Evolutionary conservation across 371 early-diverging fungal species (phyloP).

Genomic region (Haplosporangium sp.): DNA sequence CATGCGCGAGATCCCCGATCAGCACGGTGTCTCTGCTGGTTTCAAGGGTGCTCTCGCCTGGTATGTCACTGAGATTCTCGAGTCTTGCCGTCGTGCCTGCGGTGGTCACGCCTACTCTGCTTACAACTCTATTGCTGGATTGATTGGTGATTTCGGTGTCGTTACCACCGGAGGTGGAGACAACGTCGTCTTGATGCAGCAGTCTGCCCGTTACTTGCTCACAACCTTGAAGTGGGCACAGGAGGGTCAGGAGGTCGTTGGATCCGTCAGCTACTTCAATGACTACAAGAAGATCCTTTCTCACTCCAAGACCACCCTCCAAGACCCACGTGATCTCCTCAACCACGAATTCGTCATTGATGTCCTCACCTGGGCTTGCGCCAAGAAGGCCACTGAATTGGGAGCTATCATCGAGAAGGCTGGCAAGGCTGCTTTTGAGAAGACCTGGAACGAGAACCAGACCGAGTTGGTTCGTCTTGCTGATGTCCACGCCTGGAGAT

Average conservation of each 20-base stretch:
- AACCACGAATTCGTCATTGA: conserved; percentile 51
- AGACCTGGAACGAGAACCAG: conserved; percentile 60
- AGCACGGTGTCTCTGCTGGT: conserved; percentile 71
- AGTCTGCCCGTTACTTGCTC: conserved; percentile 65
- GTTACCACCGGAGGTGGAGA: conserved; percentile 81
- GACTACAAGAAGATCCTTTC: conserved; percentile 45
- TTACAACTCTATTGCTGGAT: conserved; percentile 74
- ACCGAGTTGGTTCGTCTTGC: conserved; percentile 57
- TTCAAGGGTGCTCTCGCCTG: conserved; percentile 69
- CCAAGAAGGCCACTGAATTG: conserved; percentile 11
- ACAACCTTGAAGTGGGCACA: conserved; percentile 46
- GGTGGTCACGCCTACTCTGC: conserved; percentile 76
- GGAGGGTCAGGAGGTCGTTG: conserved; percentile 46
- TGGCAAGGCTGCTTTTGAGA: conserved; percentile 32
- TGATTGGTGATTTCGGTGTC: conserved; percentile 76
- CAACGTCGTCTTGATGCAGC: conserved; percentile 75
- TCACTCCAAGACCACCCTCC: conserved; percentile 33
- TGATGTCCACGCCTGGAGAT: conserved; percentile 55
- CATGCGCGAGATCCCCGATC: conserved; percentile 68
- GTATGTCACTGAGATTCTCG: conserved; percentile 71
- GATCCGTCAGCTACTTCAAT: conserved; percentile 59
- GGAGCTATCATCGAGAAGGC: conserved; percentile 18
- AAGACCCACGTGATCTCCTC: conserved; percentile 56
- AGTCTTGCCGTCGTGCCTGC: conserved; percentile 68
- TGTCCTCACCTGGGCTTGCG: conserved; percentile 8